These are phyloP conservation scores for Chytriomyces sp. DNA, from an alignment of 192 early-diverging fungal species.

Conservation along the genomic window DNA sequence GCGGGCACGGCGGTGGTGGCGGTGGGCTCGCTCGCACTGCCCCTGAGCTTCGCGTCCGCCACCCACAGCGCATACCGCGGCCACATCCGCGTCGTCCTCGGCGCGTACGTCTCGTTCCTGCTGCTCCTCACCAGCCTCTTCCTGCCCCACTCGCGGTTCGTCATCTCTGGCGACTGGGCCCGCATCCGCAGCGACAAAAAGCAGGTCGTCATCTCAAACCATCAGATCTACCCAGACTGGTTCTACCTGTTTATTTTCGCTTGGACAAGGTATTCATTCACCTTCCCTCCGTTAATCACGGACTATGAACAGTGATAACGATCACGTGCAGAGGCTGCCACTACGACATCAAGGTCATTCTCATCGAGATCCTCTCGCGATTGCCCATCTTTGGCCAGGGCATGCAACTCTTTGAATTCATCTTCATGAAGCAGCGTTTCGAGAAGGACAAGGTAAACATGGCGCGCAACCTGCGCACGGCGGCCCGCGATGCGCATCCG, in stretches of 20 bases:
- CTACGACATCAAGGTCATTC: conserved; percentile 87
- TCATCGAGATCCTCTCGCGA: conserved; percentile 78
- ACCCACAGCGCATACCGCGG: conserved; percentile 31
- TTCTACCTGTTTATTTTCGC: conserved; percentile 62
- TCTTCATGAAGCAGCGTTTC: conserved; percentile 89
- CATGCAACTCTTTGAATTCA: conserved; percentile 93
- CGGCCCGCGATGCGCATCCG: conserved; percentile 52
- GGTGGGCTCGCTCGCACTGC: conserved; percentile 30
- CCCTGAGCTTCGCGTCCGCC: conserved; percentile 25
- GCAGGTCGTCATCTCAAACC: conserved; percentile 51
- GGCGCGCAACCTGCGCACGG: conserved; percentile 47
- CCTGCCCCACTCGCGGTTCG: conserved; percentile 37
- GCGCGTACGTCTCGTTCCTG: conserved; percentile 38
- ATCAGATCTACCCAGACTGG: conserved; percentile 53
- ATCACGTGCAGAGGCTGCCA: conserved; percentile 60
- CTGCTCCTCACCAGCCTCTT: conserved; percentile 42
- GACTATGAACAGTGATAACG: conserved; percentile 51
- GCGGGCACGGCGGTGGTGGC: conserved; percentile 26
- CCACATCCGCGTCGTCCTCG: conserved; percentile 42
- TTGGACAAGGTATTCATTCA: conserved; percentile 22
- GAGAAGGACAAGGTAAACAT: conserved; percentile 70
- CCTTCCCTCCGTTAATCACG: neutral
- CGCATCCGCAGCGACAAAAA: conserved; percentile 20
- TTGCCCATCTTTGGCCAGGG: conserved; percentile 87
- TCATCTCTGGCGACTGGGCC: conserved; percentile 48